Evolutionary conservation across 2,329 filamentous ascomycete species (phyloP), one percentile per base, ranked within the genome.

Genomic region (Bertia moriformis): DNA sequence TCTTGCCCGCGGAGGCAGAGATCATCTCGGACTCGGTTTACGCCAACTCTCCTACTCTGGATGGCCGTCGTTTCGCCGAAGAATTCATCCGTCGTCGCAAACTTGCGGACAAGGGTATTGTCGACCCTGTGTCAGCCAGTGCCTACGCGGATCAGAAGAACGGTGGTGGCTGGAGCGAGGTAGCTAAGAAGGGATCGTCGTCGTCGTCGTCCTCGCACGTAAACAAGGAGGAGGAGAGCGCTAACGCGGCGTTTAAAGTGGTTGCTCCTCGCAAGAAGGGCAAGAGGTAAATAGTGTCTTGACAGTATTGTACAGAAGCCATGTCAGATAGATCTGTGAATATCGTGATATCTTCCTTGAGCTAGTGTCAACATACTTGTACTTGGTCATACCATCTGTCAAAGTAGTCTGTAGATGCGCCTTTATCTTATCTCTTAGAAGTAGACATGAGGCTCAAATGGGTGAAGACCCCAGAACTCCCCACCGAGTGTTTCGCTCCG

Each of bases 51-150:
- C 82, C 80, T 50, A 93, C 88, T 1, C 84, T 98, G 59, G 87
- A 98, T 52, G 87, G 85, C 1, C 82, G 83, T 38, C 86, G 93
- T 52, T 96, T 96, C 53, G 87, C 86, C 0, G 84, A 93, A 43
- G 91, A 98, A 57, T 98, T 91, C 53, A 74, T 96, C 42, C 83
- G 88, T 22, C 87, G 89, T 50, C 89, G 88, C 62, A 93, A 83
- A 67, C 73, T 93, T 1, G 89, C 91, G 1, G 89, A 96, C 49
- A 91, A 88, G 64, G 91, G 91, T 29, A 73, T 95, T 30, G 32
- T 35, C 15, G 68, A 93, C 14, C 83, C 87, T 56, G 80, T 84
- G 50, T 73, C 83, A 40, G 68, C 75, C 14, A 66, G 71, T 37
- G 68, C 62, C 38, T 18, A 10, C 17, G 32, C 10, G 10, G 70